phyloP scores from a whole-genome alignment of 2,329 filamentous ascomycete species.

The Nannizziopsis barbatae region DNA sequence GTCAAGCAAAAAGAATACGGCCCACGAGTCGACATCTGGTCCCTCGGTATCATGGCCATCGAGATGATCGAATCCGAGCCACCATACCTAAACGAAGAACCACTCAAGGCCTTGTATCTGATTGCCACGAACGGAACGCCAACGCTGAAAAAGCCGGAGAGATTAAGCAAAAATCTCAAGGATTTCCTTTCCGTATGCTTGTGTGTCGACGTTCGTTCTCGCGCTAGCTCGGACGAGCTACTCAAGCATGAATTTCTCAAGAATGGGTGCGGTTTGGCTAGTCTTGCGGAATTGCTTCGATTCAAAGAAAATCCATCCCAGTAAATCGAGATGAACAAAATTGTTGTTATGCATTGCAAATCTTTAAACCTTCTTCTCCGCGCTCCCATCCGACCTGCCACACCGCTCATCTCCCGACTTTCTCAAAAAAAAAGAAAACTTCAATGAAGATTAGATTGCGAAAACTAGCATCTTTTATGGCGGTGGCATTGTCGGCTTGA shows the following conservation, averaged over 20 bases:
- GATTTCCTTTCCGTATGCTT: slow-evolving; percentile 92
- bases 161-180: slow-evolving; percentile 94
- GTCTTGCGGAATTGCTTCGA: slow-evolving; percentile 73
- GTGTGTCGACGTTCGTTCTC: slow-evolving; percentile 89
- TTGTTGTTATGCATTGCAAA: not conserved
- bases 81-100: slow-evolving; percentile 95
- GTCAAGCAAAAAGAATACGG: slow-evolving; percentile 99
- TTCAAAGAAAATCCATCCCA: slow-evolving; percentile 43
- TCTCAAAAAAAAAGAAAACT: not conserved
- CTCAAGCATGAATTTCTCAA: slow-evolving; percentile 88
- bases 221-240: slow-evolving; percentile 82
- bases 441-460: not conserved
- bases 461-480: not conserved
- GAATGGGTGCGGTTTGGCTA: slow-evolving; percentile 72
- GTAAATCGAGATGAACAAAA: slow-evolving; percentile 18
- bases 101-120: slow-evolving; percentile 89
- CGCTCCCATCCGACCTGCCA: no score
- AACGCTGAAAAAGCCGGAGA: slow-evolving; percentile 94
- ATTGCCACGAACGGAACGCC: slow-evolving; percentile 98
- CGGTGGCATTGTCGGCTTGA: slow-evolving; percentile 4
- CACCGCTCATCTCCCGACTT: not conserved
- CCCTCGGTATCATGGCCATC: slow-evolving; percentile 97
- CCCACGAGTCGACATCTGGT: slow-evolving; percentile 98
- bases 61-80: slow-evolving; percentile 99
- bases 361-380: not conserved